A percentile compares a stretch with the other conserved stretches of the same genome.
phyloP scores from a whole-genome alignment of 176 grass and related monocot genomes.

The Rhynchospora breviuscula region DNA sequence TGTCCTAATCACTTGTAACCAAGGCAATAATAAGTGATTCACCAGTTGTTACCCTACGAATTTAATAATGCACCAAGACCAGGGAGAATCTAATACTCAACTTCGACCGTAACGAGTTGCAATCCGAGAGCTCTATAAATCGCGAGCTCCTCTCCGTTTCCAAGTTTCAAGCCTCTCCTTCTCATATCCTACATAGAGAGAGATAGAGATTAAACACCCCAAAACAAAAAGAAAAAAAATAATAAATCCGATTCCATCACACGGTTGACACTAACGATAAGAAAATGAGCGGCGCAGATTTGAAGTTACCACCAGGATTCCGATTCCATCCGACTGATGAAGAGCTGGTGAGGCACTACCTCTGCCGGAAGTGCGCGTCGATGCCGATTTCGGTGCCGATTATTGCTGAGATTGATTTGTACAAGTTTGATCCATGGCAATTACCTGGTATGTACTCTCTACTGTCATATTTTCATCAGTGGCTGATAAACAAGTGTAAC shows the following conservation, averaged over 20 bases:
- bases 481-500: not conserved
- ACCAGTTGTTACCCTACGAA: not conserved
- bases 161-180: constrained; percentile 61
- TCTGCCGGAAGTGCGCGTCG: constrained; percentile 76
- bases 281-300: constrained; percentile 40
- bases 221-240: not conserved
- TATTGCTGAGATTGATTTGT: constrained; percentile 90
- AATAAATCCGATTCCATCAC: not conserved
- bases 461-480: not conserved
- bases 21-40: not conserved
- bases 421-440: constrained; percentile 92
- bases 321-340: constrained; percentile 98
- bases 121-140: constrained; percentile 40
- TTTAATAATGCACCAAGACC: not conserved
- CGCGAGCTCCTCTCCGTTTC: constrained; percentile 30
- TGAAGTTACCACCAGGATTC: constrained; percentile 87
- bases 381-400: constrained; percentile 76
- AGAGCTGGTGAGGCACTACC: constrained; percentile 89
- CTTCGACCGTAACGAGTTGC: constrained; percentile 43
- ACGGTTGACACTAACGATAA: not conserved
- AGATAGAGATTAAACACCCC: not conserved
- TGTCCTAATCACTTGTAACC: not conserved
- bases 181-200: constrained; percentile 5
- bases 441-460: constrained; percentile 42
- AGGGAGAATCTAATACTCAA: not conserved